Evolutionary conservation across 805 yeast genomes (phyloP), one percentile per base, ranked within the genome.

Genomic region (Hanseniaspora pseudoguilliermondii): DNA sequence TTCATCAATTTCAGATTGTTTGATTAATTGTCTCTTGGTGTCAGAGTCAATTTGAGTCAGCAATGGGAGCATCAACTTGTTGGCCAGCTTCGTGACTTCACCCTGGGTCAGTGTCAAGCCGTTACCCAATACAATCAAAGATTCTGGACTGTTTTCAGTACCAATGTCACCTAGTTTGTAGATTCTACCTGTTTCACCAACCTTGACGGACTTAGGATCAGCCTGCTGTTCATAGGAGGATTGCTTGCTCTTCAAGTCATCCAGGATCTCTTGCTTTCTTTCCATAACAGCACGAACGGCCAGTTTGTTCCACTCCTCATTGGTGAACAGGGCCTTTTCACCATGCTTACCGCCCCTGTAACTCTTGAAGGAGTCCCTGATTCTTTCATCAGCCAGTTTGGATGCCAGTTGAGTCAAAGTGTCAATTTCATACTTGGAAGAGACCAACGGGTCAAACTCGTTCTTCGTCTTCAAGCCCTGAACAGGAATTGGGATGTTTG

Each of bases 21-120:
- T 68, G 43, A 71, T 70, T 57, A 95, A 79, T 70, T 87, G 91
- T 49, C 78, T 76, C 23, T 69, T 74, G 21, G 95, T 95, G 64
- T 85, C 83, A 47, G 74, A 69, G 62, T 78, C 74, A 63, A 91
- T 80, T 67, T 87, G 90, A 41, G 74, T 75, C 63, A 91, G 73
- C 5, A 91, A 89, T 9, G 98, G 98, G 61, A 78, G 75, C 57
- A 93, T 95, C 64, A 86, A 75, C 48, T 81, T 76, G 58, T 80
- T 72, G 21, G 98, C 97, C 72, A 91, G 78, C 52, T 76, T 76
- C 60, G 86, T 84, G 59, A 93, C 79, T 64, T 90, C 96, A 21
- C 74, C 77, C 58, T 77, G 84, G 41, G 85, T 74, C 77, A 91
- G 80, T 64, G 76, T 79, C 57, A 86, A 75, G 2, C 97, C 97